A percentile compares a stretch with the other conserved stretches of the same genome.
These are phyloP conservation scores for Sugiyamaella grinbergsii DNA, from an alignment of 1,139 yeast species.

Conservation along the genomic window DNA sequence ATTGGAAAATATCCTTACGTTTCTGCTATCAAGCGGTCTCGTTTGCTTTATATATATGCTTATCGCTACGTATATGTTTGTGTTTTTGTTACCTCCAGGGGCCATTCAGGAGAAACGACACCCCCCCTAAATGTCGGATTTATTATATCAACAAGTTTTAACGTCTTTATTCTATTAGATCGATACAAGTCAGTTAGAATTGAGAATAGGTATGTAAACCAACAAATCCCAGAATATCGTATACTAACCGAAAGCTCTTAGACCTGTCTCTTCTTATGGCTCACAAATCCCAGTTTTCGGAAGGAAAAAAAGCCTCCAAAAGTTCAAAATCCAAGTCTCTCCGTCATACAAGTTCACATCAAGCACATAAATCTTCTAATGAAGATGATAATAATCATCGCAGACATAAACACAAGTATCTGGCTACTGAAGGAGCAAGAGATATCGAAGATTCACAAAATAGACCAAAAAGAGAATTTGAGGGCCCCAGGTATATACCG, in stretches of 20 bases:
- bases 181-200: not conserved
- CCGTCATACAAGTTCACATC: too few relatives aligned
- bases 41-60: not conserved
- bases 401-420: not conserved
- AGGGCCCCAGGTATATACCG: not conserved
- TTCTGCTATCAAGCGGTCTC: not conserved
- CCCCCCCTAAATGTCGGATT: not conserved
- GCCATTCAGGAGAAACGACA: not conserved
- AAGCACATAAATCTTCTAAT: not conserved
- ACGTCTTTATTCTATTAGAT: not conserved
- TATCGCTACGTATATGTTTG: not conserved
- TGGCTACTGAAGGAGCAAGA: not conserved
- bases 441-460: not conserved
- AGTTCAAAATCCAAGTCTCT: too few relatives aligned
- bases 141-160: not conserved
- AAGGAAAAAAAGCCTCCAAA: not conserved
- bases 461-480: not conserved
- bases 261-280: not conserved
- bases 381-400: not conserved
- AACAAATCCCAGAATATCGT: too few relatives aligned
- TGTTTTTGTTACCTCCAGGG: not conserved
- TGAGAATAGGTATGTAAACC: too few relatives aligned
- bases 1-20: not conserved
- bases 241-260: not conserved
- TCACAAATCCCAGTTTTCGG: not conserved